These are phyloP conservation scores for Cucumis variabilis DNA, from an alignment of 331 rosid species.

Conservation along the genomic window DNA sequence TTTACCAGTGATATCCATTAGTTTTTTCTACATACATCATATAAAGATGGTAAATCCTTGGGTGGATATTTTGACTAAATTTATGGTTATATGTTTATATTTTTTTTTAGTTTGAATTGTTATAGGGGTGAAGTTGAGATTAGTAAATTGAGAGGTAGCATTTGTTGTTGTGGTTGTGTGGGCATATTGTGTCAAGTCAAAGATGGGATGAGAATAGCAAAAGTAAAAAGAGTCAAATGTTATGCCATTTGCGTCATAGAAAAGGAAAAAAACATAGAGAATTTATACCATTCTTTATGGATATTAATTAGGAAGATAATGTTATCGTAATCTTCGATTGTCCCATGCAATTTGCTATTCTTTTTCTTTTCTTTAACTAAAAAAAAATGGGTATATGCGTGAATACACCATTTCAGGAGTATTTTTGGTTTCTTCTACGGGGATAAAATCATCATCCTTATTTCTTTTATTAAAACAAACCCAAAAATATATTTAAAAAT, in stretches of 20 bases:
- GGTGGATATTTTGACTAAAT: no score
- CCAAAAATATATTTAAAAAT: no score
- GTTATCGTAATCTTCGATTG: slow-evolving; percentile 25
- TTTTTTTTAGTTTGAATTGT: no score
- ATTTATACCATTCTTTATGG: slow-evolving; percentile 30
- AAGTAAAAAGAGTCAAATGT: slow-evolving; percentile 16
- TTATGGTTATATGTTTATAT: no score
- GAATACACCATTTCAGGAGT: slow-evolving; percentile 5
- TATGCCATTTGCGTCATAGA: slow-evolving; percentile 30
- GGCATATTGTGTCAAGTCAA: slow-evolving; percentile 19
- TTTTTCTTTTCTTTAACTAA: not conserved
- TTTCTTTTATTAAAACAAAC: not conserved
- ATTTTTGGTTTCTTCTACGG: not conserved
- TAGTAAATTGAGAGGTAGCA: not conserved
- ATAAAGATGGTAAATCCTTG: no score
- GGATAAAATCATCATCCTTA: not conserved
- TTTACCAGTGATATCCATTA: no score
- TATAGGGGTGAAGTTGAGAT: no score
- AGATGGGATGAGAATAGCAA: not conserved
- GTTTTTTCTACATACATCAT: no score
- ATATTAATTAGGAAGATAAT: slow-evolving; percentile 25
- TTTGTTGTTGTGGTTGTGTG: not conserved
- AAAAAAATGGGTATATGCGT: not conserved
- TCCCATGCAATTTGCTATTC: slow-evolving; percentile 22
- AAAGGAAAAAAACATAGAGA: slow-evolving; percentile 11